Base-by-base conservation (phyloP, 1,284 basidiomycete species). In the Apiotrichum laibachii region DNA sequence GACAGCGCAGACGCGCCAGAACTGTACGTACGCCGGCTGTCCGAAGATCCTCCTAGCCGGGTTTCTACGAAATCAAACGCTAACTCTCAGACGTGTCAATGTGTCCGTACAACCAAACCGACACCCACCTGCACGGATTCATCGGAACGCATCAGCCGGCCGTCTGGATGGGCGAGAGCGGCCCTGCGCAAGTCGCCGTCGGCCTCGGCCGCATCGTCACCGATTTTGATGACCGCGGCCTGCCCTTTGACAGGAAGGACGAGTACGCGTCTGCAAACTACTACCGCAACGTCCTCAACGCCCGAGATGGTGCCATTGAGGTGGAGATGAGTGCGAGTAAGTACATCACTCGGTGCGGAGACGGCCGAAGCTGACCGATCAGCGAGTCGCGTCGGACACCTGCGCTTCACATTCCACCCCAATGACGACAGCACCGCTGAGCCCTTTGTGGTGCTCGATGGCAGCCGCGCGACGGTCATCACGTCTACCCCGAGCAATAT, bases 101-200 rank as follows among this genome's bases (percentile, higher is more conserved):
- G 54, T 87, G 86, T 5, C 87, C 89, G 0, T 91, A 89, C 72
- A 90, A 90, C 72, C 82, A 85, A 73, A 87, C 86, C 0, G 84
- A 83, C 60, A 79, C 77, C 2, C 73, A 72, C 7, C 82, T 90
- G 1, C 85, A 88, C 67, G 89, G 89, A 0, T 89, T 90, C 67
- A 65, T 71, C 22, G 70, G 84, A 13, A 90, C 89, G 0, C 85
- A 89, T 59, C 89, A 91, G 68, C 90, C 90, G 0, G 90, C 90
- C 0, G 90, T 92, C 47, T 92, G 90, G 90, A 92, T 92, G 89
- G 90, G 72, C 50, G 88, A 90, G 71, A 88, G 85, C 62, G 89
- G 84, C 0, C 84, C 84, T 33, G 82, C 84, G 7, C 80, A 84
- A 16, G 78, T 92, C 31, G 82, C 83, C 13, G 86, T 87, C 5